phyloP scores from a whole-genome alignment of 108 stramenopile genomes.

The Cyclotella choctawhatcheeana region DNA sequence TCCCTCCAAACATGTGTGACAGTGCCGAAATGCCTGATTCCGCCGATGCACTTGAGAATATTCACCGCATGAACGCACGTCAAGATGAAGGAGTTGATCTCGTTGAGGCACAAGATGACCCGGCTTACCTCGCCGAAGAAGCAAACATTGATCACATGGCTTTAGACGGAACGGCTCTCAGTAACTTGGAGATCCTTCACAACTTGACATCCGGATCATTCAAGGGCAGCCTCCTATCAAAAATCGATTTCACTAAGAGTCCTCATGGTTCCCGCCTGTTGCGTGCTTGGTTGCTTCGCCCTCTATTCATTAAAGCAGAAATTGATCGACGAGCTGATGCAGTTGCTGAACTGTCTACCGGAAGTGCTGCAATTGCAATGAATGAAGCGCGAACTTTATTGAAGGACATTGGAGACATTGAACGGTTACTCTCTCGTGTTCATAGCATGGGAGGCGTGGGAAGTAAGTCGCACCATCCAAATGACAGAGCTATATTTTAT shows the following conservation, averaged over 20 bases:
- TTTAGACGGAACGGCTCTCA: conserved; percentile 94
- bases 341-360: conserved; percentile 88
- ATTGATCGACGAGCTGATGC: conserved; percentile 95
- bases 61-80: conserved; percentile 34
- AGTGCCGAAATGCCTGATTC: not conserved
- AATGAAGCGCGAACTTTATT: conserved; percentile 70
- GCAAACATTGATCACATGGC: conserved; percentile 79
- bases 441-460: conserved; percentile 89
- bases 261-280: conserved; percentile 94
- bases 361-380: conserved; percentile 73
- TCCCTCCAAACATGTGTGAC: conserved; percentile 37
- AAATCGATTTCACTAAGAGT: conserved; percentile 90
- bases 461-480: conserved; percentile 82
- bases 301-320: conserved; percentile 84
- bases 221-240: conserved; percentile 89
- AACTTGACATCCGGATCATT: conserved; percentile 72
- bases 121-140: conserved; percentile 35
- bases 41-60: conserved; percentile 28
- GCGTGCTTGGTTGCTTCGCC: conserved; percentile 94
- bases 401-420: conserved; percentile 91
- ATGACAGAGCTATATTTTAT: conserved; percentile 94
- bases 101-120: conserved; percentile 9
- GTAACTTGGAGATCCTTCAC: conserved; percentile 95
- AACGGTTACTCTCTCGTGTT: conserved; percentile 90
- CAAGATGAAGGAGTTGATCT: conserved; percentile 38